Percentiles rank a stretch among this genome's conserved stretches.
phyloP scores from a whole-genome alignment of 2,329 filamentous ascomycete genomes.

The Aspergillus pseudoviridinutans region DNA sequence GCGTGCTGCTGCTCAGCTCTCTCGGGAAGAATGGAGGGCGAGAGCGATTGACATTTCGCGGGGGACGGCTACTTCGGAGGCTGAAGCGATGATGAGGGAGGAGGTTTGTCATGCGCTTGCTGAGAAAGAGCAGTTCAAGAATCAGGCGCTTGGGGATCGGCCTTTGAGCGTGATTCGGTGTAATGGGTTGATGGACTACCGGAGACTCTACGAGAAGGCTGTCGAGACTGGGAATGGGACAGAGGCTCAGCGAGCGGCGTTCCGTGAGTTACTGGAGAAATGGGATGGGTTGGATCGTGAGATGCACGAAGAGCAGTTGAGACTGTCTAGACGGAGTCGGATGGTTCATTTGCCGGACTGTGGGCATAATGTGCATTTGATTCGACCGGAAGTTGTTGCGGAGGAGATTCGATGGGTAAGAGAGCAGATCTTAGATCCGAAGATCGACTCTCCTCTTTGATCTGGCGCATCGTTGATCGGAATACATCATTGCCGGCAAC shows the following conservation, averaged over 20 bases:
- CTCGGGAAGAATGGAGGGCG: conserved; percentile 31
- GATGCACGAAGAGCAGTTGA: conserved; percentile 31
- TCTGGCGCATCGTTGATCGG: not conserved
- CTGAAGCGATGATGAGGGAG: conserved; percentile 18
- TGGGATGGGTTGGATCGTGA: conserved; percentile 26
- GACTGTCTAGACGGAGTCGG: conserved; percentile 26
- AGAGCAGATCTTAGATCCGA: conserved; percentile 3
- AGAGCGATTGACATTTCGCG: conserved; percentile 28
- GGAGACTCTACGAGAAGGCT: conserved; percentile 29
- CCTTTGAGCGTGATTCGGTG: conserved; percentile 37
- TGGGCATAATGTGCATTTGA: conserved; percentile 38
- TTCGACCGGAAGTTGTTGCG: conserved; percentile 34
- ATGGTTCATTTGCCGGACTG: conserved; percentile 32
- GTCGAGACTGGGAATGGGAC: conserved; percentile 33
- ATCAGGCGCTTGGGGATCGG: conserved; percentile 21
- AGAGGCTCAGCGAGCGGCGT: conserved; percentile 24
- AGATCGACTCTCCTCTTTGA: not conserved
- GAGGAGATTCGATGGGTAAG: conserved; percentile 35
- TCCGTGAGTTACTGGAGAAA: conserved; percentile 26
- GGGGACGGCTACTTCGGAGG: conserved; percentile 15
- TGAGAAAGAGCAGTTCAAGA: conserved; percentile 29
- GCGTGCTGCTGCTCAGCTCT: conserved; percentile 23
- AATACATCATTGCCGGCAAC: too few species aligned
- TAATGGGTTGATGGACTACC: conserved; percentile 29
- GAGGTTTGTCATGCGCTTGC: conserved; percentile 25